Evolutionary conservation across 169 alveolate genomes (phyloP).

Genomic region (Plasmodium coatneyi): DNA sequence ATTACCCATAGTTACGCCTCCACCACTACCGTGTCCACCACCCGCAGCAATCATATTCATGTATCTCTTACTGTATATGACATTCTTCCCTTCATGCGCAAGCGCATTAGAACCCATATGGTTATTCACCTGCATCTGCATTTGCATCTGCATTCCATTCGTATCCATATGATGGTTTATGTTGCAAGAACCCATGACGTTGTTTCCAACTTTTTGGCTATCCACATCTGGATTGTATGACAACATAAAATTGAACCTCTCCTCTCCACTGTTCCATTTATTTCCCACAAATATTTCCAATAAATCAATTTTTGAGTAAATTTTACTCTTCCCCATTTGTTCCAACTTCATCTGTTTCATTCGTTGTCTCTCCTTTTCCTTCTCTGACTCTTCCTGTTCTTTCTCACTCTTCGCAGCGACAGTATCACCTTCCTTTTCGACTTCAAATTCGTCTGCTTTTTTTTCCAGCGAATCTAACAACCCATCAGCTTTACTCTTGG

Average conservation of each 20-base stretch:
- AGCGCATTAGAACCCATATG: neutral
- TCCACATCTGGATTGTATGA: conserved; percentile 4
- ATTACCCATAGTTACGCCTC: neutral
- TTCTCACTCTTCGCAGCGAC: neutral
- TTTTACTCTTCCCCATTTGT: conserved; percentile 12
- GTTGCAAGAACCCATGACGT: conserved; percentile 11
- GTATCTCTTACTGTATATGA: neutral
- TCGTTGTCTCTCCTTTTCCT: neutral
- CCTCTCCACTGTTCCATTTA: conserved; percentile 21
- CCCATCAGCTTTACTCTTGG: neutral
- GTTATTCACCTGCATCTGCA: neutral
- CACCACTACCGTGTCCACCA: neutral
- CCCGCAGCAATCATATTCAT: neutral
- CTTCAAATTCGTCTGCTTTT: neutral
- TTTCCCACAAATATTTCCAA: conserved; percentile 57
- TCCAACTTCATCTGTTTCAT: conserved; percentile 14
- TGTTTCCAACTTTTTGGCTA: neutral
- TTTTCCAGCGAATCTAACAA: conserved; percentile 25
- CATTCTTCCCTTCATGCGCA: neutral
- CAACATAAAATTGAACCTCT: conserved; percentile 43
- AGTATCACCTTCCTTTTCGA: neutral
- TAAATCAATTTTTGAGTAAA: conserved; percentile 42
- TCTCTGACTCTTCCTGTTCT: neutral
- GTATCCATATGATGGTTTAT: conserved; percentile 1
- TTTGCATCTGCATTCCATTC: neutral